phyloP scores from a whole-genome alignment of 1,284 basidiomycete genomes.

The Microbotryum saponariae region DNA sequence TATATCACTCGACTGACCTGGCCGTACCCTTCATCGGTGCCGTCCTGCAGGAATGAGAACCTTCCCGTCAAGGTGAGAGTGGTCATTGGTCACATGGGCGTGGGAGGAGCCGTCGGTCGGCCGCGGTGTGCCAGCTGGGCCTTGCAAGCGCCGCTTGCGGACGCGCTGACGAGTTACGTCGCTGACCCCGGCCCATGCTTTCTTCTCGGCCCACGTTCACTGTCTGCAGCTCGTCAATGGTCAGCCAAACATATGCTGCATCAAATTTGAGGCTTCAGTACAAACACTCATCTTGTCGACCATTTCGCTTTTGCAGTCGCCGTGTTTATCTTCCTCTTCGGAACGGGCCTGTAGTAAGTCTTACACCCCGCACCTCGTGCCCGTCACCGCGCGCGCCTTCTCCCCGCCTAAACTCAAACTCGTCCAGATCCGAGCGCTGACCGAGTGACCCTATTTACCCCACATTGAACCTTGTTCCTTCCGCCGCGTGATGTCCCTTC shows the following conservation, averaged over 20 bases:
- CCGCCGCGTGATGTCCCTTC: neutral
- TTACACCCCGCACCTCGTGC: neutral
- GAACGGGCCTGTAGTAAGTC: conserved; percentile 28
- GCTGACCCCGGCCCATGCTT: neutral
- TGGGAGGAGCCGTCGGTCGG: neutral
- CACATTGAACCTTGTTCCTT: neutral
- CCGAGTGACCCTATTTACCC: too few species aligned
- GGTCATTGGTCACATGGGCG: neutral
- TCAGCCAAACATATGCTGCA: neutral
- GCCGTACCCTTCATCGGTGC: neutral
- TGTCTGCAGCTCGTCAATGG: conserved; percentile 1
- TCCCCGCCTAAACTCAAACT: neutral
- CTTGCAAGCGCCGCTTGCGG: neutral
- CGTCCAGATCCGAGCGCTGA: too few species aligned
- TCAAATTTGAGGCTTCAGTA: neutral
- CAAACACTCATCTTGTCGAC: conserved; percentile 16
- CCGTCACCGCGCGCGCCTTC: neutral
- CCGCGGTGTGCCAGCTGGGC: neutral
- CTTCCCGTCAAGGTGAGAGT: conserved; percentile 24
- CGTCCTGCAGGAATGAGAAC: conserved; percentile 22
- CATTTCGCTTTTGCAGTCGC: neutral
- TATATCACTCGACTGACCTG: too few species aligned
- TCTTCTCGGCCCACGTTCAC: neutral
- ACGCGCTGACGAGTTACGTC: neutral
- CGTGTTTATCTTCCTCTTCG: conserved; percentile 33